Evolutionary conservation across 2,329 filamentous ascomycete genomes (phyloP).

Genomic region (Myrmaecium sp.): DNA sequence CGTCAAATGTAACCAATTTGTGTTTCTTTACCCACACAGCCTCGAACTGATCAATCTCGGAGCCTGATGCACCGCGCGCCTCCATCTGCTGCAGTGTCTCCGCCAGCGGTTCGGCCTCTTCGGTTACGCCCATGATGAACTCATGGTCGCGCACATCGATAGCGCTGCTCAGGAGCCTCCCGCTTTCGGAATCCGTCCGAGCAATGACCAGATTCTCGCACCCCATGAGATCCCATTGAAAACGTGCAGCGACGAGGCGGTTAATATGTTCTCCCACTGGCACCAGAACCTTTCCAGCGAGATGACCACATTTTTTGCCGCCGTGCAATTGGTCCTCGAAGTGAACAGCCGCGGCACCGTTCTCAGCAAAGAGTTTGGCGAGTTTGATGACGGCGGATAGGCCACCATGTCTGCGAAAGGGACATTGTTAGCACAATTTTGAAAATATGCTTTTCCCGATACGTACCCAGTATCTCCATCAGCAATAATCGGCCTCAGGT

Average conservation of each 20-base stretch:
- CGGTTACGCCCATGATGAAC: constrained; percentile 78
- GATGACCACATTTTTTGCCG: constrained; percentile 94
- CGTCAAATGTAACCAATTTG: constrained; percentile 77
- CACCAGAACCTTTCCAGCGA: constrained; percentile 90
- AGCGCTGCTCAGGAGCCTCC: constrained; percentile 73
- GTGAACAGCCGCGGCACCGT: constrained; percentile 88
- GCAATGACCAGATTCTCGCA: constrained; percentile 89
- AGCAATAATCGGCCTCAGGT: constrained; percentile 84
- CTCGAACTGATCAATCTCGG: constrained; percentile 76
- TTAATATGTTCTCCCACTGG: constrained; percentile 94
- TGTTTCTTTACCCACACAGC: constrained; percentile 76
- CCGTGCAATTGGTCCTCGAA: constrained; percentile 97
- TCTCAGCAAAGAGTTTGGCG: constrained; percentile 93
- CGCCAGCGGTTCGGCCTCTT: constrained; percentile 63
- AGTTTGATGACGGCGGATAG: constrained; percentile 87
- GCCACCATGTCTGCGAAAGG: constrained; percentile 54
- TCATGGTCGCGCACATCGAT: constrained; percentile 93
- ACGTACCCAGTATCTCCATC: constrained; percentile 73
- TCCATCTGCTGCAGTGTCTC: constrained; percentile 90
- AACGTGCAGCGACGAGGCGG: constrained; percentile 74
- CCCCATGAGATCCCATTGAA: constrained; percentile 98
- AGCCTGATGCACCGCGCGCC: constrained; percentile 52
- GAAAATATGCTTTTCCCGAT: neutral
- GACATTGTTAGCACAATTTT: neutral
- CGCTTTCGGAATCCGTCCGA: constrained; percentile 87